phyloP scores from a whole-genome alignment of 2,329 filamentous ascomycete species.

The Xylaria sp. region DNA sequence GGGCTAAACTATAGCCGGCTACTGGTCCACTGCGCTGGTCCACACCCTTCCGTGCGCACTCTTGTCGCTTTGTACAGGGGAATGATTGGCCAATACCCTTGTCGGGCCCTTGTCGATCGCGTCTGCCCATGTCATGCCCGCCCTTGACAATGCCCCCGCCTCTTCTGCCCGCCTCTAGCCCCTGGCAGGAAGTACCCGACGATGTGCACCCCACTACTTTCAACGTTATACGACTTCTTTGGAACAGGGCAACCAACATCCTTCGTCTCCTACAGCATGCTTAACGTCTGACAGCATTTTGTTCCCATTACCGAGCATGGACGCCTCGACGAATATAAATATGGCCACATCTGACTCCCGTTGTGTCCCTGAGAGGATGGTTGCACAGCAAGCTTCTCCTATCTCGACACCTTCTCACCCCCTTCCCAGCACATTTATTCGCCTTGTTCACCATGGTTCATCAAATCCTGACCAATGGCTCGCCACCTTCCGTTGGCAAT shows the following conservation, averaged over 20 bases:
- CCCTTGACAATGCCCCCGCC: no score
- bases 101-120: neutral
- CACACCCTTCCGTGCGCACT: no score
- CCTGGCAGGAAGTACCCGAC: no score
- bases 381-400: constrained; percentile 3
- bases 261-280: neutral
- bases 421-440: neutral
- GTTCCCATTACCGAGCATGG: neutral
- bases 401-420: neutral
- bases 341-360: neutral
- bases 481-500: constrained; percentile 19
- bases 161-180: no score
- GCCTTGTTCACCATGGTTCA: constrained; percentile 7
- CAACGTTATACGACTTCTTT: no score
- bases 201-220: no score
- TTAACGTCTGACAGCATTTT: constrained; percentile 6
- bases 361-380: neutral
- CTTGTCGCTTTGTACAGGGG: no score
- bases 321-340: constrained; percentile 17
- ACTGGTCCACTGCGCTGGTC: no score
- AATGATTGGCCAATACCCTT: neutral
- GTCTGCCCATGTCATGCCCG: no score
- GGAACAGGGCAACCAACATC: no score
- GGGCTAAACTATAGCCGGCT: no score
- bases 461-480: neutral